phyloP scores from a whole-genome alignment of 2,329 filamentous ascomycete genomes.

The Aaosphaeria arxii region DNA sequence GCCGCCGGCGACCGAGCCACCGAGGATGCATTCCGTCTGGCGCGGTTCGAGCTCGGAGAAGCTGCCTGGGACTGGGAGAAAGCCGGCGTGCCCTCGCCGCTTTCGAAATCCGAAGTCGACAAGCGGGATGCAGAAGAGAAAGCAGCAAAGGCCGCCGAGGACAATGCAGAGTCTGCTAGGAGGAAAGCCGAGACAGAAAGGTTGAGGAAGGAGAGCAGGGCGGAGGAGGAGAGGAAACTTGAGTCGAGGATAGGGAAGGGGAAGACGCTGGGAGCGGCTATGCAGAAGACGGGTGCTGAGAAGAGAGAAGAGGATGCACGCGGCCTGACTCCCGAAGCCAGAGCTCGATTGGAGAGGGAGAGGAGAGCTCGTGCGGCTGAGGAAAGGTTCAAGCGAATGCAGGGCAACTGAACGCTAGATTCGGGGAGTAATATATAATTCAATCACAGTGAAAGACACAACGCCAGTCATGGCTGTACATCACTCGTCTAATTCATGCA shows the following conservation, averaged over 20 bases:
- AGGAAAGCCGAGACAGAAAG: conserved; percentile 73
- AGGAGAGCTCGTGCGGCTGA: conserved; percentile 87
- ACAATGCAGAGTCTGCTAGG: conserved; percentile 58
- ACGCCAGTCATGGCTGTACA: too few relatives aligned
- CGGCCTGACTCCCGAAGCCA: conserved; percentile 85
- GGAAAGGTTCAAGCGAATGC: conserved; percentile 67
- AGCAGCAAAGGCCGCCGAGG: conserved; percentile 64
- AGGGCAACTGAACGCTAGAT: conserved; percentile 8
- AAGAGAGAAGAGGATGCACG: conserved; percentile 78
- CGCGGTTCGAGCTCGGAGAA: conserved; percentile 79
- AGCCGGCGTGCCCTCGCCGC: conserved; percentile 67
- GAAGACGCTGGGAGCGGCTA: conserved; percentile 51
- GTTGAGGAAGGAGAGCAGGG: conserved; percentile 57
- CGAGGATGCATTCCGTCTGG: conserved; percentile 86
- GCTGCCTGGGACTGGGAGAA: conserved; percentile 72
- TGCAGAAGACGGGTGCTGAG: conserved; percentile 74
- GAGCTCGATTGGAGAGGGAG: conserved; percentile 79
- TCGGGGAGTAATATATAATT: background rate
- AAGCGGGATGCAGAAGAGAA: conserved; percentile 68
- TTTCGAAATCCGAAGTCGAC: conserved; percentile 71
- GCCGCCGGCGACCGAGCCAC: conserved; percentile 80
- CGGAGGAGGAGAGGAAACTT: conserved; percentile 48
- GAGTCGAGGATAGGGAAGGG: conserved; percentile 50
- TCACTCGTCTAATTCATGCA: background rate
- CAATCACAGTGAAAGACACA: background rate